Base-by-base conservation (phyloP, 768 basidiomycete genomes). In the Lentinus tigrinus region DNA sequence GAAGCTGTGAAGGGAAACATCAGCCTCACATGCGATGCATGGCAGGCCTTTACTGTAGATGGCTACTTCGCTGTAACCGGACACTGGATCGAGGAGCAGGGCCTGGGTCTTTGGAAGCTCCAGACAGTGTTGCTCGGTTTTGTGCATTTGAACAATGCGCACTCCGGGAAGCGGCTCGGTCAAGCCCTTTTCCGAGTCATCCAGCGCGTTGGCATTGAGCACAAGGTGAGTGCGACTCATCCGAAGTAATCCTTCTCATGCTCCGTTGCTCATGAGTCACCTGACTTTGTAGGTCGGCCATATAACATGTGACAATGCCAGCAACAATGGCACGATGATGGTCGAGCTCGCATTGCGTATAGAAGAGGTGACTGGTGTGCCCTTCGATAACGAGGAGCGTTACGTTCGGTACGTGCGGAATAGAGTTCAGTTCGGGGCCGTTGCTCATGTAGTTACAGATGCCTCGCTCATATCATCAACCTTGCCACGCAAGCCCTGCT, bases 51-150 rank as follows among this genome's bases (percentile, higher is more conserved):
- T 9, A 77, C 74, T 57, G 57, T 60, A 1, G 75, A 78, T 62
- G 69, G 63, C 1, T 79, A 78, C 61, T 74, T 75, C 61, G 76
- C 70, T 0, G 71, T 75, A 4, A 78, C 72, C 0, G 73, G 68
- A 0, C 73, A 75, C 50, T 78, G 77, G 75, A 73, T 76, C 42
- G 72, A 76, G 31, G 72, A 75, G 59, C 47, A 17, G 0, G 19
- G 31, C 1, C 56, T 64, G 8, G 57, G 59, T 0, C 44, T 63
- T 8, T 77, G 73, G 74, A 54, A 65, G 26, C 39, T 72, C 9
- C 47, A 72, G 19, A 64, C 54, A 37, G 69, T 68, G 3, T 57
- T 79, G 0, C 46, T 76, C 2, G 77, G 76, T 1, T 78, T 78
- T 39, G 67, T 66, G 0, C 63, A 56, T 17, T 27, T 79, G 16